Conservation (phyloP, 1,284 basidiomycete genomes). For the Cerioporus squamosus region DNA sequence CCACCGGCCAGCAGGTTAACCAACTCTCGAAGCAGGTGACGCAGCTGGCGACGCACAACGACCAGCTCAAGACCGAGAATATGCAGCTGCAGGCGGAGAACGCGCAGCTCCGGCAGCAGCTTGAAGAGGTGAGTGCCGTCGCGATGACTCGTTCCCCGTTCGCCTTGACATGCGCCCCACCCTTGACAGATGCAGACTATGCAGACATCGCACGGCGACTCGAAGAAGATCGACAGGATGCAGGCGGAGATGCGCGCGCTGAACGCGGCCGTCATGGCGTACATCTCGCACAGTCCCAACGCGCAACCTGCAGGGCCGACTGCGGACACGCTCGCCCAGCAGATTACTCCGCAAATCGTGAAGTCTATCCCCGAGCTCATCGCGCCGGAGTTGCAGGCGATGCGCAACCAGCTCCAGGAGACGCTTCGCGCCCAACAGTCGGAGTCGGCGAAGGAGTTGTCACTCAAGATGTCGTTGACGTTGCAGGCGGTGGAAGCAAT, state of each 20-base stretch:
- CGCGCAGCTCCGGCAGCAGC: slow-evolving; percentile 20
- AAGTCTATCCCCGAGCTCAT: slow-evolving; percentile 16
- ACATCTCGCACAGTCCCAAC: slow-evolving; percentile 12
- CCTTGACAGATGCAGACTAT: not conserved
- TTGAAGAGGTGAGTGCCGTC: slow-evolving; percentile 18
- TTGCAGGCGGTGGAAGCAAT: slow-evolving; percentile 13
- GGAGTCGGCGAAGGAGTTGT: slow-evolving; percentile 12
- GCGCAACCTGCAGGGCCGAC: not conserved
- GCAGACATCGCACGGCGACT: slow-evolving; percentile 7
- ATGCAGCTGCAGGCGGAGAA: slow-evolving; percentile 22
- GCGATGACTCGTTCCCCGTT: not conserved
- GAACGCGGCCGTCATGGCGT: slow-evolving; percentile 21
- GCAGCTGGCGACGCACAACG: slow-evolving; percentile 18
- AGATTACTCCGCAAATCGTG: slow-evolving; percentile 11
- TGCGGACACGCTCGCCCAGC: slow-evolving; percentile 10
- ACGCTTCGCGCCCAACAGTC: slow-evolving; percentile 10
- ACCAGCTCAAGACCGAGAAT: slow-evolving; percentile 19
- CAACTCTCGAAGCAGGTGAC: slow-evolving; percentile 22
- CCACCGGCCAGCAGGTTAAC: slow-evolving; percentile 19
- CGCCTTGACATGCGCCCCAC: not conserved
- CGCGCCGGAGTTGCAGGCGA: slow-evolving; percentile 11
- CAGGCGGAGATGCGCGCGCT: slow-evolving; percentile 22
- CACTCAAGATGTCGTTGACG: slow-evolving; percentile 15
- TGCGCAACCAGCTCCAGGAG: slow-evolving; percentile 14
- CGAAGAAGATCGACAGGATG: slow-evolving; percentile 18